Evolutionary conservation across 1,284 basidiomycete genomes (phyloP).

Genomic region (Golubevia pallescens): DNA sequence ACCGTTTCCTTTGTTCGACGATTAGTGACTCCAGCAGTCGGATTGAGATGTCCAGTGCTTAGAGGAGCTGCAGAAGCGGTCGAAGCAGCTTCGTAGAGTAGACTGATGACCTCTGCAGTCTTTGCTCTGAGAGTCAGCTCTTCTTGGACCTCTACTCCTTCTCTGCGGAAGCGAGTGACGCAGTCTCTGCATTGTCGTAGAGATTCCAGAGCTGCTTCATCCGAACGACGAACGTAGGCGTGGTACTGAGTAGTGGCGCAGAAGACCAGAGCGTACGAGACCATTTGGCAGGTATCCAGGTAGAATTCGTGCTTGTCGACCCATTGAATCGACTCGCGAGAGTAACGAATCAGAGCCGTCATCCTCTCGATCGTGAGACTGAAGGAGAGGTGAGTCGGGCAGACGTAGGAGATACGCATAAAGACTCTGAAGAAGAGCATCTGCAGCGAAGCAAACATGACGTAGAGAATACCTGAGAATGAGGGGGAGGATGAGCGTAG

Average conservation of each 20-base stretch:
- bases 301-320: slow-evolving; percentile 50
- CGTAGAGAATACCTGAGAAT: slow-evolving; percentile 43
- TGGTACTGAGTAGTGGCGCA: slow-evolving; percentile 56
- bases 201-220: slow-evolving; percentile 28
- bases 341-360: slow-evolving; percentile 38
- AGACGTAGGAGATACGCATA: slow-evolving; percentile 57
- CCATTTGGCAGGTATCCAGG: slow-evolving; percentile 47
- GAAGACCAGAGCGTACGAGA: slow-evolving; percentile 51
- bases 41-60: slow-evolving; percentile 63
- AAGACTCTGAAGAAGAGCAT: slow-evolving; percentile 58
- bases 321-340: slow-evolving; percentile 44
- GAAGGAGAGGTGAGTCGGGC: slow-evolving; percentile 52
- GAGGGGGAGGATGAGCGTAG: neutral
- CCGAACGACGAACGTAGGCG: slow-evolving; percentile 42
- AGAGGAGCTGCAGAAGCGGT: slow-evolving; percentile 40
- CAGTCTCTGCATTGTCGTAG: slow-evolving; percentile 22
- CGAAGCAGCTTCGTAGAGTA: slow-evolving; percentile 60
- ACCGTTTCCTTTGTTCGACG: slow-evolving; percentile 64
- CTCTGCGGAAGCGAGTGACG: slow-evolving; percentile 27
- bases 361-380: slow-evolving; percentile 52
- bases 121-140: slow-evolving; percentile 75
- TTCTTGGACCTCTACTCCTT: slow-evolving; percentile 21
- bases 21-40: slow-evolving; percentile 66
- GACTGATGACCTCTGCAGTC: slow-evolving; percentile 64
- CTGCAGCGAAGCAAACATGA: slow-evolving; percentile 41